Conservation (phyloP, 441 rosid species). For the Populus trichocarpa region DNA sequence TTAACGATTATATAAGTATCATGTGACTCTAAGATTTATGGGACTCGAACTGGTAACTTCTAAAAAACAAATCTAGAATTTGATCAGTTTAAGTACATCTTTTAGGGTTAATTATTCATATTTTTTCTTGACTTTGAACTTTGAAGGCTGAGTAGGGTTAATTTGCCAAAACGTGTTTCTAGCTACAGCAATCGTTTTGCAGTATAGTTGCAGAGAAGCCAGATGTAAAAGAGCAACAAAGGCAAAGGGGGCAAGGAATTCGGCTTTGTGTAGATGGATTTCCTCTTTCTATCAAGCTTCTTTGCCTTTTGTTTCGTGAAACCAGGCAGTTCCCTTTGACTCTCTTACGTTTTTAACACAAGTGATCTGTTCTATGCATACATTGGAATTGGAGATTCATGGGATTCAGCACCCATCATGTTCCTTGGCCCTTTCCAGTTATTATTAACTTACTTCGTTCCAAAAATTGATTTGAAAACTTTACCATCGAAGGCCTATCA, state of each 20-base stretch:
- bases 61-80: rapidly evolving
- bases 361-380: not conserved
- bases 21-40: rapidly evolving
- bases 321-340: not conserved
- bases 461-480: too few species aligned
- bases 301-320: not conserved
- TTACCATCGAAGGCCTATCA: too few species aligned
- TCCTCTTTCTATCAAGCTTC: not conserved
- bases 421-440: not conserved
- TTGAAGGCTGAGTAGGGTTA: not conserved
- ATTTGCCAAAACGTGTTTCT: not conserved
- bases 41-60: rapidly evolving
- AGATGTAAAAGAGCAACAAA: not conserved
- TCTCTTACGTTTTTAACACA: not conserved
- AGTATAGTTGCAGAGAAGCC: not conserved
- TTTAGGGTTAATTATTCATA: too few species aligned
- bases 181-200: not conserved
- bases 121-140: not conserved
- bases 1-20: too few species aligned
- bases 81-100: rapidly evolving
- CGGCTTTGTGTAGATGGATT: not conserved
- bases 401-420: not conserved
- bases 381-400: not conserved
- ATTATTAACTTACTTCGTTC: too few species aligned
- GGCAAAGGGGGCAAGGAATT: not conserved